Conservation (phyloP, 2,329 filamentous ascomycete genomes). For the Thielaviopsis populi region DNA sequence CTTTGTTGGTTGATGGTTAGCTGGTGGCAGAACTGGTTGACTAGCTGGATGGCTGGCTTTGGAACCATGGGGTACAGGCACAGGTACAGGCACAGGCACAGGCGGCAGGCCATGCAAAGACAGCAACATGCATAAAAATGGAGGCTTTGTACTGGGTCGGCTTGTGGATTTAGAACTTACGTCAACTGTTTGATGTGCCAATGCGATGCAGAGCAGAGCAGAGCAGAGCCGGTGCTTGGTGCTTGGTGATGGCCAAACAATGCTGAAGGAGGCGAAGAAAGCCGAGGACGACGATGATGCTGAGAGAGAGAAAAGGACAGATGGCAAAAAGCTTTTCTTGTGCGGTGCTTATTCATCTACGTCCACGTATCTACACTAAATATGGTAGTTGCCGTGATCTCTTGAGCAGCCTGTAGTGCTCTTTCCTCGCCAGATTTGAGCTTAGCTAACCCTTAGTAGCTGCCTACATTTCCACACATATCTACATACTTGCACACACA, state of each 20-base stretch:
- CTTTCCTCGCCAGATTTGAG: too few relatives aligned
- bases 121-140: neutral
- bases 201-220: neutral
- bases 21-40: too few relatives aligned
- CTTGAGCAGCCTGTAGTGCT: too few relatives aligned
- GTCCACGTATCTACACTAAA: too few relatives aligned
- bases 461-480: neutral
- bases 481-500: neutral
- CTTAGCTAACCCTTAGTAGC: too few relatives aligned
- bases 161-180: neutral
- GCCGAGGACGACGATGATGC: neutral
- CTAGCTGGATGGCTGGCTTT: too few relatives aligned
- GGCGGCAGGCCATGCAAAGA: neutral
- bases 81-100: too few relatives aligned
- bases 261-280: neutral
- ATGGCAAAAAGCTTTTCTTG: too few relatives aligned
- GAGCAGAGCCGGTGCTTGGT: neutral
- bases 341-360: too few relatives aligned
- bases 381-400: too few relatives aligned
- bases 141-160: neutral
- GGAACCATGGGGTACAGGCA: too few relatives aligned
- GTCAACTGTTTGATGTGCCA: slow-evolving; percentile 1
- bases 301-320: neutral
- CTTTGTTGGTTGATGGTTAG: too few relatives aligned
- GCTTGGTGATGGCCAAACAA: neutral